Percentiles rank a stretch among this genome's conserved stretches.
phyloP scores from a whole-genome alignment of 148 eudicot genomes.

The Pouteria glomerata region DNA sequence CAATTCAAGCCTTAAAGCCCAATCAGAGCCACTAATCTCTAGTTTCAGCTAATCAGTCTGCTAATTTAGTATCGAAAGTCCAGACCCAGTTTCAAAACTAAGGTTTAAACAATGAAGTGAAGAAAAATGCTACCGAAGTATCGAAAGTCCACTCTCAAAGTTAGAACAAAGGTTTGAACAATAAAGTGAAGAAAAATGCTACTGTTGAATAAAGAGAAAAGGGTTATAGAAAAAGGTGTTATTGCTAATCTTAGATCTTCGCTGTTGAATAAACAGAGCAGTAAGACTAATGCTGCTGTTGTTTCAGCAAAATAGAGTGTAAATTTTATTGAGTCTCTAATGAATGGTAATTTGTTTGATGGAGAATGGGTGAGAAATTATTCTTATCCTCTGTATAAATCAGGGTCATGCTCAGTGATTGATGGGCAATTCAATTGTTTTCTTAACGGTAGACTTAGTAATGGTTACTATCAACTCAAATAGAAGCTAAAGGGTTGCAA shows the following conservation, averaged over 20 bases:
- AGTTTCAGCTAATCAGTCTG: neutral
- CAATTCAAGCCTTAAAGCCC: slow-evolving; percentile 25
- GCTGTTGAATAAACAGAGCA: slow-evolving; percentile 12
- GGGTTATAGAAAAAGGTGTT: neutral
- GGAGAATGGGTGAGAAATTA: slow-evolving; percentile 80
- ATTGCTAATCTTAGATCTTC: slow-evolving; percentile 12
- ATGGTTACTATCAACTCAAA: slow-evolving; percentile 49
- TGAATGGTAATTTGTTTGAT: slow-evolving; percentile 53
- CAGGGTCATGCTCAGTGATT: slow-evolving; percentile 68
- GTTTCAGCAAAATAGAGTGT: neutral
- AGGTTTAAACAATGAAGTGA: neutral
- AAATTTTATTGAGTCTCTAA: slow-evolving; percentile 21
- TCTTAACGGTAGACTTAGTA: slow-evolving; percentile 61
- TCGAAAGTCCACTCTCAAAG: no score
- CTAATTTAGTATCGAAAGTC: neutral
- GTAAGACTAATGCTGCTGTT: neutral
- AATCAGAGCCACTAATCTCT: slow-evolving; percentile 24
- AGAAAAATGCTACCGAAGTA: no score
- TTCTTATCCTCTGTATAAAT: slow-evolving; percentile 52
- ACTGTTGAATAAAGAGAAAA: neutral
- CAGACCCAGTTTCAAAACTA: no score
- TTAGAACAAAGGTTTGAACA: no score
- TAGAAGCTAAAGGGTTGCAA: slow-evolving; percentile 68
- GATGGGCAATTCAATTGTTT: slow-evolving; percentile 67
- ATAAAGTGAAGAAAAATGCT: neutral